phyloP scores from a whole-genome alignment of 2,329 filamentous ascomycete genomes.

The Coniella lustricola region DNA sequence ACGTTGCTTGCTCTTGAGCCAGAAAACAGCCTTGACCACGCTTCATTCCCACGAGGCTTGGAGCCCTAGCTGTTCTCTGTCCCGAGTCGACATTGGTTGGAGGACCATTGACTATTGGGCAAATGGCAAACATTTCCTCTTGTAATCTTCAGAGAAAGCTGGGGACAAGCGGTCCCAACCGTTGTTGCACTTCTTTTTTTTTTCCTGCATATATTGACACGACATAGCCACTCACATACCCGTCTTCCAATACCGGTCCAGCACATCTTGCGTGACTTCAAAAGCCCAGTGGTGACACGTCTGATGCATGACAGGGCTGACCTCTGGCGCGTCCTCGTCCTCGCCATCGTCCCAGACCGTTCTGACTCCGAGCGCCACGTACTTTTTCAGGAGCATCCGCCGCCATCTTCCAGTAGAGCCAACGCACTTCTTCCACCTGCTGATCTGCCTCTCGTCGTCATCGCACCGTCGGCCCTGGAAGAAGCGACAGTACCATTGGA shows the following conservation, averaged over 20 bases:
- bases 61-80: not conserved
- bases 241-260: constrained; percentile 40
- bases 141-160: too few species aligned
- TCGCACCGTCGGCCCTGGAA: constrained; percentile 42
- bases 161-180: too few species aligned
- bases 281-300: constrained; percentile 51
- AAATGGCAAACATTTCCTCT: too few species aligned
- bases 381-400: constrained; percentile 44
- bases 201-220: too few species aligned
- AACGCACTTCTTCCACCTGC: constrained; percentile 45
- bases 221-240: constrained; percentile 6
- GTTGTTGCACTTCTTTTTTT: too few species aligned
- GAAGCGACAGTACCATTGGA: constrained; percentile 50
- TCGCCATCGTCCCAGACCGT: constrained; percentile 41
- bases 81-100: not conserved
- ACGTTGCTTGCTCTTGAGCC: not conserved
- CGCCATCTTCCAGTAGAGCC: constrained; percentile 45
- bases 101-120: too few species aligned
- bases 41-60: too few species aligned
- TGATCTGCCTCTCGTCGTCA: constrained; percentile 45
- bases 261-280: constrained; percentile 40
- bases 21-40: not conserved
- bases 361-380: constrained; percentile 33
- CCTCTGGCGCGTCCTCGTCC: constrained; percentile 30
- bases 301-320: constrained; percentile 50